Percentiles rank a stretch among this genome's conserved stretches.
These are phyloP conservation scores for Penicillium roqueforti DNA, from an alignment of 495 filamentous ascomycete genomes.

Conservation along the genomic window DNA sequence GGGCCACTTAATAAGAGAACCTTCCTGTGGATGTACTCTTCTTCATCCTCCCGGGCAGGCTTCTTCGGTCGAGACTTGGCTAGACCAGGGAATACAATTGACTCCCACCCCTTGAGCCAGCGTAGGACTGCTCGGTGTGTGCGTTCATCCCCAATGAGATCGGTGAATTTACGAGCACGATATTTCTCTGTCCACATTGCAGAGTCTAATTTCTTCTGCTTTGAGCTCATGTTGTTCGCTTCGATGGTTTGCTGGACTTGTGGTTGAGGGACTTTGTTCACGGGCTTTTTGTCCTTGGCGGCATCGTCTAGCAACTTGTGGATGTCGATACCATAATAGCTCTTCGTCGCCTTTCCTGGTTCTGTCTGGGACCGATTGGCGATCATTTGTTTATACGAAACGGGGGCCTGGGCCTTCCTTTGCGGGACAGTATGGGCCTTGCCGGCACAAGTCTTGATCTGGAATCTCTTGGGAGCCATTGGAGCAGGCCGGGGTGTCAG, in stretches of 20 bases:
- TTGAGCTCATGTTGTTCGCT: conserved; percentile 30
- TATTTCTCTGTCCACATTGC: conserved; percentile 87
- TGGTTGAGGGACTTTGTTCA: conserved; percentile 9
- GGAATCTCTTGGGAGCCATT: conserved; percentile 26
- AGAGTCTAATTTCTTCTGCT: conserved; percentile 35
- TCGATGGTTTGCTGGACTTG: conserved; percentile 37
- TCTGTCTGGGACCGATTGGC: conserved; percentile 64
- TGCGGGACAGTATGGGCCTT: conserved; percentile 52
- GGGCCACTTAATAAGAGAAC: conserved; percentile 86
- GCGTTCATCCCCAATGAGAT: conserved; percentile 88
- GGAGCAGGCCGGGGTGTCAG: conserved; percentile 14
- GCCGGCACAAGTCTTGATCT: conserved; percentile 64
- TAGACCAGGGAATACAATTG: conserved; percentile 78
- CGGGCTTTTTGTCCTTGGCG: conserved; percentile 45
- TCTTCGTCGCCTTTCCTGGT: conserved; percentile 69
- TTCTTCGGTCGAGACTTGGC: conserved; percentile 51
- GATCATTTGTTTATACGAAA: conserved; percentile 65
- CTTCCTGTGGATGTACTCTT: conserved; percentile 73
- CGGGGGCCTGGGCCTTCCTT: conserved; percentile 41
- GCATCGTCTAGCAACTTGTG: conserved; percentile 70
- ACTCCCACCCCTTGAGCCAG: conserved; percentile 94
- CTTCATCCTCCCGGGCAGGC: conserved; percentile 39
- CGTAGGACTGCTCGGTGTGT: conserved; percentile 87
- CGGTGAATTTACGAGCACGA: conserved; percentile 84
- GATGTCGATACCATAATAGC: conserved; percentile 89